Evolutionary conservation across 495 filamentous ascomycete genomes (phyloP).

Genomic region (Talaromyces adpressus): DNA sequence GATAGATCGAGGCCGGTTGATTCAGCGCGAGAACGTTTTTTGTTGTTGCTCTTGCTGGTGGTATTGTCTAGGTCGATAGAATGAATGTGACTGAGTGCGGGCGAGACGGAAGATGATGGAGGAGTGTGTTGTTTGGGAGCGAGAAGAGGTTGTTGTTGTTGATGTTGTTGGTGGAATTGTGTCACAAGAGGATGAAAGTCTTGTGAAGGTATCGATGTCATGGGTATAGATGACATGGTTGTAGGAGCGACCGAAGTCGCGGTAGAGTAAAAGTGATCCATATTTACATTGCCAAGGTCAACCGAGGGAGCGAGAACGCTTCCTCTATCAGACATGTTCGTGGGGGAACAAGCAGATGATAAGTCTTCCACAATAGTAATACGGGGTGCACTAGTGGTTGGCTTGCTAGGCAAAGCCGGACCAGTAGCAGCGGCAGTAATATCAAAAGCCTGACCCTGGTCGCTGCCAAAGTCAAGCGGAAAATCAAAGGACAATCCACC

Average conservation of each 20-base stretch:
- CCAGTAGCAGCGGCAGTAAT: neutral
- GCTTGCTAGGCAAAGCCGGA: neutral
- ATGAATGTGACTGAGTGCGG: neutral
- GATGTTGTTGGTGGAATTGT: neutral
- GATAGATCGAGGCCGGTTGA: neutral
- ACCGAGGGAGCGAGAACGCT: neutral
- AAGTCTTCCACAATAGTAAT: slow-evolving; percentile 2
- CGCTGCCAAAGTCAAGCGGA: neutral
- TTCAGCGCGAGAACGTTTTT: slow-evolving; percentile 8
- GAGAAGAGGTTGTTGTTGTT: slow-evolving; percentile 3
- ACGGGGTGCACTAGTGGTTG: neutral
- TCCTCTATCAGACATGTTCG: slow-evolving; percentile 1
- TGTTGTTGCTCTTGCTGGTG: neutral
- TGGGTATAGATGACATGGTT: neutral
- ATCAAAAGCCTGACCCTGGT: neutral
- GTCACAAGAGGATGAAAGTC: neutral
- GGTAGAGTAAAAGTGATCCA: slow-evolving; percentile 4
- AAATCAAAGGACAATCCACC: neutral
- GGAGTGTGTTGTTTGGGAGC: slow-evolving; percentile 7
- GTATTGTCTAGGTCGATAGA: neutral
- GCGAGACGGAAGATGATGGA: slow-evolving; percentile 1
- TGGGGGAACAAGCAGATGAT: slow-evolving; percentile 1
- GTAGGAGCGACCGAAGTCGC: neutral
- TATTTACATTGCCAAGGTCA: slow-evolving; percentile 2
- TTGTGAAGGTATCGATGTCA: slow-evolving; percentile 1